Evolutionary conservation across 495 filamentous ascomycete species (phyloP).

Genomic region (Podospora sp.): DNA sequence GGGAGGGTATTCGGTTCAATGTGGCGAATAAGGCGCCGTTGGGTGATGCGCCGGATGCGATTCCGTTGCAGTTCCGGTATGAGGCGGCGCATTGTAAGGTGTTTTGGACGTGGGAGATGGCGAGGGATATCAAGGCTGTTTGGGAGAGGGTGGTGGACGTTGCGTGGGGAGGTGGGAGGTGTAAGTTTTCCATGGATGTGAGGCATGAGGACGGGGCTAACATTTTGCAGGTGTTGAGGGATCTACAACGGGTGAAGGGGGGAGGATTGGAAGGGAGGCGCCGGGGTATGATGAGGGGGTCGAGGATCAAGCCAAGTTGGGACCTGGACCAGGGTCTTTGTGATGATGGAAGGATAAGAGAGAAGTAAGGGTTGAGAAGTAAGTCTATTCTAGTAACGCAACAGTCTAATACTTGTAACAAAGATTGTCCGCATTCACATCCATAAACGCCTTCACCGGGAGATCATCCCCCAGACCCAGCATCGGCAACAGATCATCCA

Average conservation of each 20-base stretch:
- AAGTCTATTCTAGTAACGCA: too few relatives aligned
- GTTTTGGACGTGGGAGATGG: slow-evolving; percentile 55
- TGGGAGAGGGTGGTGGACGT: slow-evolving; percentile 51
- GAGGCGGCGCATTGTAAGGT: slow-evolving; percentile 60
- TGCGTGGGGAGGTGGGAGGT: slow-evolving; percentile 32
- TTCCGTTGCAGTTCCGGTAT: slow-evolving; percentile 56
- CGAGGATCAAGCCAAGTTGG: neutral
- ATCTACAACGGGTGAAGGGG: slow-evolving; percentile 19
- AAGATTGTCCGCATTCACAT: too few relatives aligned
- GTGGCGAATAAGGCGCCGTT: slow-evolving; percentile 12
- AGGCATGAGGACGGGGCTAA: too few relatives aligned
- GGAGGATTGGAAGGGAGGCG: slow-evolving; percentile 19
- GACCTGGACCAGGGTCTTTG: neutral
- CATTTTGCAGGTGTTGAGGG: slow-evolving; percentile 22
- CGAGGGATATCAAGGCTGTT: slow-evolving; percentile 48
- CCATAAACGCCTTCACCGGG: too few relatives aligned
- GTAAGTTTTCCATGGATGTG: slow-evolving; percentile 1
- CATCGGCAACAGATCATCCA: too few relatives aligned
- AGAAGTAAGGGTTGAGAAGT: too few relatives aligned
- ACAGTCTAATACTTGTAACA: too few relatives aligned
- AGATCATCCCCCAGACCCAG: too few relatives aligned
- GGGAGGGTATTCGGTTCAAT: slow-evolving; percentile 16
- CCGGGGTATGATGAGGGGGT: slow-evolving; percentile 1
- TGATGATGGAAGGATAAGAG: neutral
- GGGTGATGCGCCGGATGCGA: slow-evolving; percentile 27